These are phyloP conservation scores for Leccinum aurantiacum DNA, from an alignment of 768 basidiomycete species.

Conservation along the genomic window DNA sequence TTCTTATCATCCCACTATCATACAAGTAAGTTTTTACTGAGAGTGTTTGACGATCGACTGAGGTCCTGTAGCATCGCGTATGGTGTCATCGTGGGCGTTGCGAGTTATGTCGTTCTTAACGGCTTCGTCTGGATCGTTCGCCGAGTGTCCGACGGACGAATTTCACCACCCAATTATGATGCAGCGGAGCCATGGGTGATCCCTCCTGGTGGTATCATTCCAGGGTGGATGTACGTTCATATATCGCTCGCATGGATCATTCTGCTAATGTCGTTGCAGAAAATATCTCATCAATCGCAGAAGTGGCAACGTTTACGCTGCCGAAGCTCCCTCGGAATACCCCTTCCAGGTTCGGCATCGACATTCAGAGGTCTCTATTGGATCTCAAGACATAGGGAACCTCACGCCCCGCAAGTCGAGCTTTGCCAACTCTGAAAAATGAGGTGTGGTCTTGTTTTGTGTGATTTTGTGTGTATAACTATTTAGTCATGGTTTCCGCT, in stretches of 20 bases:
- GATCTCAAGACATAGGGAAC: slow-evolving; percentile 29
- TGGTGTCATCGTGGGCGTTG: slow-evolving; percentile 80
- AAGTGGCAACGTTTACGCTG: not conserved
- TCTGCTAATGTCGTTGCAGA: slow-evolving; percentile 13
- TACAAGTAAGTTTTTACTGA: slow-evolving; percentile 57
- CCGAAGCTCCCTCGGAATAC: slow-evolving; percentile 25
- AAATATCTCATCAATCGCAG: slow-evolving; percentile 27
- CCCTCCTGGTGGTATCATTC: slow-evolving; percentile 69
- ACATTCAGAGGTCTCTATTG: slow-evolving; percentile 34
- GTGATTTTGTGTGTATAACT: slow-evolving; percentile 1
- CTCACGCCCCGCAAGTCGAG: slow-evolving; percentile 27
- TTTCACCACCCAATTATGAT: slow-evolving; percentile 65
- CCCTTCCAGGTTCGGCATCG: slow-evolving; percentile 33
- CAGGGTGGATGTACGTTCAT: slow-evolving; percentile 61
- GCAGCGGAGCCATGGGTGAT: slow-evolving; percentile 67
- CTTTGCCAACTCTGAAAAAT: slow-evolving; percentile 32
- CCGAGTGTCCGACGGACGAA: slow-evolving; percentile 55
- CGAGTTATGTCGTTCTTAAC: slow-evolving; percentile 72
- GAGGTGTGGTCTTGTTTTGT: not conserved
- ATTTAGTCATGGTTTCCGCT: slow-evolving; percentile 11
- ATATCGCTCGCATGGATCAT: not conserved
- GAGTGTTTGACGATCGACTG: not conserved
- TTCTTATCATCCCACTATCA: slow-evolving; percentile 75
- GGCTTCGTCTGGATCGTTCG: slow-evolving; percentile 59
- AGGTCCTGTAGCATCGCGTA: slow-evolving; percentile 69